Base-by-base conservation (phyloP, 257 asterid species). In the Solanum tacnaense region DNA sequence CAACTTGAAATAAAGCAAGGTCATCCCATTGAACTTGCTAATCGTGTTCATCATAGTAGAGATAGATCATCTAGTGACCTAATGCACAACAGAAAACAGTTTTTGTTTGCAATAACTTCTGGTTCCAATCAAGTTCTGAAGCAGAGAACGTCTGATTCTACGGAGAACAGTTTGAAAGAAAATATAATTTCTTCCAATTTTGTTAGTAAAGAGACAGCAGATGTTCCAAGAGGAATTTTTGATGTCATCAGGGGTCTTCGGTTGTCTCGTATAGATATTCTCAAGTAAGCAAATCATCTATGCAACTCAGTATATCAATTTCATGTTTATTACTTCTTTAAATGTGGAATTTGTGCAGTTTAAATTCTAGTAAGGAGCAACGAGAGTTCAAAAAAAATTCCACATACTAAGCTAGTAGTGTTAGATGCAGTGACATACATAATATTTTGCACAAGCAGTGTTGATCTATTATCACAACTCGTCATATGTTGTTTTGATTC, bases 201-300 rank as follows among this genome's bases (percentile, higher is more conserved):
- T 78, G 78, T 76, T 12, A 35, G 88, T 18, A 56, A 84, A 5
- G 88, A 88, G 62, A 88, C 58, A 21, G 67, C 65, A 60, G 90
- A 32, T 56, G 84, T 86, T 31, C 88, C 91, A 5, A 90, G 35
- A 70, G 95, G 90, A 71, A 89, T 93, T 91, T 93, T 94, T 49
- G 92, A 87, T 60, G 94, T 94, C n/a, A 91, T 93, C 87, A 93
- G 94, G 89, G 93, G 91, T 88, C 87, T 96, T 88, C 98, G 93
- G 34, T 86, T 95, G 27, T 94, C 98, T 75, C 99, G 98, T 31
- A 83, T 92, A 32, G 94, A 93, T 70, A 89, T 96, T 89, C 93
- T 94, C 89, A 94, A 94, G 99, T 94, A 91, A 91, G 89, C 38
- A 41, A 41, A 34, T 15, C 49, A 49, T 44, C 18, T 87, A 39